Evolutionary conservation across 192 early-diverging fungal genomes (phyloP), one percentile per base, ranked within the genome.

Genomic region (Chytriomyces sp.): DNA sequence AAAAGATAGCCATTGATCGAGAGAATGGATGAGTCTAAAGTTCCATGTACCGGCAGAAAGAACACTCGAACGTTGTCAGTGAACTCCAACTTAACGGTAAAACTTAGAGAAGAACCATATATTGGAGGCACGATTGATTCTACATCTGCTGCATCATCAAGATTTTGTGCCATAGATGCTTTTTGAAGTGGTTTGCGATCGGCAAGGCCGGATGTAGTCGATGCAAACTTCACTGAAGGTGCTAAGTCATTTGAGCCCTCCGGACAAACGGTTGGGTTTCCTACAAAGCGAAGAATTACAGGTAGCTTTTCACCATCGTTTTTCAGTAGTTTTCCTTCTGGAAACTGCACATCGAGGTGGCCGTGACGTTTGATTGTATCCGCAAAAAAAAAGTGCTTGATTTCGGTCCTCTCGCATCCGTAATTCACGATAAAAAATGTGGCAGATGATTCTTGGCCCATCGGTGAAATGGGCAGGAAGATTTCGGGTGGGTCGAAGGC

Each of bases 361-460:
- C 74, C 78, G 36, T 71, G 32, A 36, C 76, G 31, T 8, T 65
- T 41, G 25, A 69, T 33, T 12, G 30, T 65, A 19, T 77, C 77
- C n/a, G 38, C 7, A 36, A 74, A 75, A 12, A 79, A 68, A 4
- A 58, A 25, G 39, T 72, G 59, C 25, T 72, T 64, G 53, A 86
- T 70, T 55, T 86, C 85, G 2, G 80, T 82, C 12, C 79, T 44
- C 66, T 86, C 85, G 57, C 85, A 86, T 2, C 85, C 85, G 53
- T 82, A 77, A 67, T 86, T 86, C 26, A 82, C 67, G 32, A 86
- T 77, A 2, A 63, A 81, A 68, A 86, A 82, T 2, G 80, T 60
- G 3, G 73, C 55, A 4, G 59, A 64, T 3, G 74, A 49, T 57
- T 76, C 78, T 5, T 40, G 39, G 6, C 82, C 81, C 3, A 64